phyloP scores from a whole-genome alignment of 352 stramenopile genomes.

The Phytophthora litchii region DNA sequence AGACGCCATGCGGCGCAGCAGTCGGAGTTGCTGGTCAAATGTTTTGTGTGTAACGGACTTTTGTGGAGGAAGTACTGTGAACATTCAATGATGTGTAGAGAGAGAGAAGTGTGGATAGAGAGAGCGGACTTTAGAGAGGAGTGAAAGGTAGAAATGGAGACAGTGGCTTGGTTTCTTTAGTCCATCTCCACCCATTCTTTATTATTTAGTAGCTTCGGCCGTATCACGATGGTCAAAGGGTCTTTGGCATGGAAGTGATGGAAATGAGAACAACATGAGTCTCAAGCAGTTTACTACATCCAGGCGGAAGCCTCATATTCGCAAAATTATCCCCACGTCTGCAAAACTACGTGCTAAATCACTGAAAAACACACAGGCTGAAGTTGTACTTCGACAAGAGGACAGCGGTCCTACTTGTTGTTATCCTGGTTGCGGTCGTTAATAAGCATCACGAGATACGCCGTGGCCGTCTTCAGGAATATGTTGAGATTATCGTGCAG shows the following conservation, averaged over 20 bases:
- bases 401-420: conserved; percentile 2
- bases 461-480: conserved; percentile 43
- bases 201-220: too few relatives aligned
- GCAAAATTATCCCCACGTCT: background rate
- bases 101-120: background rate
- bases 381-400: conserved; percentile 4
- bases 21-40: conserved; percentile 20
- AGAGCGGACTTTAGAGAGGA: conserved; percentile 28
- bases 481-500: conserved; percentile 37
- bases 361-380: conserved; percentile 22
- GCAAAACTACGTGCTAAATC: conserved; percentile 5
- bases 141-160: background rate
- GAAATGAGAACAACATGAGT: background rate
- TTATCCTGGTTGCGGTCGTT: conserved; percentile 29
- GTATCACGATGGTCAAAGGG: too few relatives aligned
- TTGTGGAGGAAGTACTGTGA: conserved; percentile 10
- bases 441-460: conserved; percentile 40
- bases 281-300: background rate
- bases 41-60: conserved; percentile 16
- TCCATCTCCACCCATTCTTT: conserved; percentile 17
- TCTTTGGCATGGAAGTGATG: too few relatives aligned
- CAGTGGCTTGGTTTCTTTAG: conserved; percentile 4
- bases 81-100: conserved; percentile 1
- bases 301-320: background rate
- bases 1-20: conserved; percentile 17